Evolutionary conservation across 805 yeast genomes (phyloP), one percentile per base, ranked within the genome.

Genomic region (Yamadazyma ubonensis): DNA sequence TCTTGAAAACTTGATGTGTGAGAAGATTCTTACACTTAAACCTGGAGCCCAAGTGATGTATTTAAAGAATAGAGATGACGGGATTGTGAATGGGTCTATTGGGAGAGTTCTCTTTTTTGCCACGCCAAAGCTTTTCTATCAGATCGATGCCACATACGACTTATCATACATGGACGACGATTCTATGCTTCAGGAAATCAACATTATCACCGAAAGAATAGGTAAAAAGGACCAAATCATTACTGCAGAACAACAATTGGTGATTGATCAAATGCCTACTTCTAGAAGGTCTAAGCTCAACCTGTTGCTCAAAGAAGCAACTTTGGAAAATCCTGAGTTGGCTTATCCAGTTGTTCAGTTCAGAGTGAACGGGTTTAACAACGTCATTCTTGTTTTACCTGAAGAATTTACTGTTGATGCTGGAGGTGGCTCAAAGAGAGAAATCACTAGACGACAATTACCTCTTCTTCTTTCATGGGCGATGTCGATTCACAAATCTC

Each of bases 31-130:
- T 11, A 71, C 67, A 2, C 64, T 93, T 48, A 91, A 90, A 58
- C 81, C 78, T 39, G 88, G 87, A 26, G 95, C 96, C 0, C 99
- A 93, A 60, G 97, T 93, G 1, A 90, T 93, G 96, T 80, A 87
- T 73, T 64, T 93, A 49, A 87, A 86, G 52, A 93, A 93, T 57
- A 71, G 76, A 20, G 90, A 86, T 48, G 83, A 79, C 7, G 63
- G 70, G 2, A 66, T 93, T 27, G 98, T 93, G 29, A 93, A 93
- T 63, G 99, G 99, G 2, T 78, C 96, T 0, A 67, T 91, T 27
- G 99, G 99, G 0, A 78, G 72, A 27, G 83, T 93, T 1, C 50
- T 78, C 6, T 79, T 74, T 12, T 81, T 84, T 48, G 61, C 74
- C 35, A 55, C 61, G 2, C 45, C 38, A 6, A 45, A 42, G 10